phyloP scores from a whole-genome alignment of 805 yeast genomes.

The Candida glaebosa region DNA sequence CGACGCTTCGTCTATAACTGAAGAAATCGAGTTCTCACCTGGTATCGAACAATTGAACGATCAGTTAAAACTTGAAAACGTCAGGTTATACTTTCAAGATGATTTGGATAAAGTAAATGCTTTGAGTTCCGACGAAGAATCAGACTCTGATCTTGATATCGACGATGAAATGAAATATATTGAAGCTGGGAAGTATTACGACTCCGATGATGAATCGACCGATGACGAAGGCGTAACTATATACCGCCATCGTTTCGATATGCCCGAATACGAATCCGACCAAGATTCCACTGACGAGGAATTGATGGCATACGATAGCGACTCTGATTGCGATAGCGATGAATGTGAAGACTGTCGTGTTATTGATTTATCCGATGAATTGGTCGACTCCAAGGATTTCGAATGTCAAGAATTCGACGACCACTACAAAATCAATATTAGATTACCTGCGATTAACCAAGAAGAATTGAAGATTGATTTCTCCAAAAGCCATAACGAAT shows the following conservation, averaged over 20 bases:
- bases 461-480: conserved; percentile 40
- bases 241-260: conserved; percentile 38
- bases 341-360: conserved; percentile 32
- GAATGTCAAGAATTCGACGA: conserved; percentile 38
- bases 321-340: conserved; percentile 29
- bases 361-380: conserved; percentile 40
- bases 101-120: conserved; percentile 14
- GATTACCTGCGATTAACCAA: conserved; percentile 39
- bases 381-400: conserved; percentile 41
- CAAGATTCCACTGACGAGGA: conserved; percentile 39
- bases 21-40: conserved; percentile 25
- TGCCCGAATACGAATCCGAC: conserved; percentile 29
- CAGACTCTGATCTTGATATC: conserved; percentile 17
- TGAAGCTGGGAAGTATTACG: conserved; percentile 16
- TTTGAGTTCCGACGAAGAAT: conserved; percentile 24
- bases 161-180: conserved; percentile 21
- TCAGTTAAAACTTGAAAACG: conserved; percentile 33
- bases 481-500: conserved; percentile 38
- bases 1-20: conserved; percentile 18
- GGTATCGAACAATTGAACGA: conserved; percentile 27
- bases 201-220: conserved; percentile 23
- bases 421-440: conserved; percentile 36
- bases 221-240: conserved; percentile 41
- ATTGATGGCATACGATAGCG: conserved; percentile 29
- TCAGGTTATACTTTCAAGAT: conserved; percentile 35